phyloP scores from a whole-genome alignment of 176 grass and related monocot species.

The Ensete glaucum region DNA sequence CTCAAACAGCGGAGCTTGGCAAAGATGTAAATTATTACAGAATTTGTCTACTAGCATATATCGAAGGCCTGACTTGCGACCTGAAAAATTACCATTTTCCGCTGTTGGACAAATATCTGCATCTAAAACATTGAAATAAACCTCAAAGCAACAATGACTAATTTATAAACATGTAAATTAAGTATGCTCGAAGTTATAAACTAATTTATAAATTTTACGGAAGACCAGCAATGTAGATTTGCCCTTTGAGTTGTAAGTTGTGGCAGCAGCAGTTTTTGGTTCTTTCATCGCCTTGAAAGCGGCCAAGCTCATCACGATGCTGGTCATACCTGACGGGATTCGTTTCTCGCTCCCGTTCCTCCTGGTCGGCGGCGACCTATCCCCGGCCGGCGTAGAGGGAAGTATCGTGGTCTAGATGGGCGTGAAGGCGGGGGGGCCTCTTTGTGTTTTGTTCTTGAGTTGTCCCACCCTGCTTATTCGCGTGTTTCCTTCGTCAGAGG shows the following conservation, averaged over 20 bases:
- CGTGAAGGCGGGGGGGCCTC: slow-evolving; percentile 53
- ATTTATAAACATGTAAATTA: too few species aligned
- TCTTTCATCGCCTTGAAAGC: not conserved
- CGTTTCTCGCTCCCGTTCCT: slow-evolving; percentile 54
- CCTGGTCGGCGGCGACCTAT: slow-evolving; percentile 51
- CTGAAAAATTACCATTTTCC: not conserved
- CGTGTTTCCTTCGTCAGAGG: too few species aligned
- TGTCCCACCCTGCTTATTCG: not conserved
- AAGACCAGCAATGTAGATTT: too few species aligned
- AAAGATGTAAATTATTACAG: too few species aligned
- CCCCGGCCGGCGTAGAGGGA: slow-evolving; percentile 39
- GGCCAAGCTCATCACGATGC: not conserved
- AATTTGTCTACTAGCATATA: too few species aligned
- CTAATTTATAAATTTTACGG: too few species aligned
- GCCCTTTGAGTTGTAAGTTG: slow-evolving; percentile 13
- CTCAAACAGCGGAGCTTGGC: too few species aligned
- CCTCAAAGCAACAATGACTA: too few species aligned
- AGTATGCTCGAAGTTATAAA: too few species aligned
- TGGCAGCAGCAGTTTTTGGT: not conserved
- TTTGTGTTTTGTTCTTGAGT: slow-evolving; percentile 31
- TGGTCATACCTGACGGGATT: slow-evolving; percentile 24
- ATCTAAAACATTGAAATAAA: not conserved
- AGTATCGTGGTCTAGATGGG: slow-evolving; percentile 31
- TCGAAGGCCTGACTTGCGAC: too few species aligned
- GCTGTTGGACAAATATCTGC: not conserved